These are phyloP conservation scores for Camillea tinctor DNA, from an alignment of 2,329 filamentous ascomycete genomes.

Conservation along the genomic window DNA sequence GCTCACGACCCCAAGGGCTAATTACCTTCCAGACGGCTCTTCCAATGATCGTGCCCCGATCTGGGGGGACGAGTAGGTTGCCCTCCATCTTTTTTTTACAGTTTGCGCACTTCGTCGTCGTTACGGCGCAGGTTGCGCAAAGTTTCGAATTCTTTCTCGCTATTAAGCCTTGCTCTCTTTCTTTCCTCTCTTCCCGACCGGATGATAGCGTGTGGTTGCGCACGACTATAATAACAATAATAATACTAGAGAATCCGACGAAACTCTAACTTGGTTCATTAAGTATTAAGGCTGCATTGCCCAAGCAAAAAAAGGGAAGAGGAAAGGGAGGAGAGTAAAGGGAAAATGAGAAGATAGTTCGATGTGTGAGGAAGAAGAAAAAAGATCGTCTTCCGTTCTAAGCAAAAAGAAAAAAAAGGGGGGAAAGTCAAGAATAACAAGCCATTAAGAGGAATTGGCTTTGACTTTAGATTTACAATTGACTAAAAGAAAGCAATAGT, in stretches of 20 bases:
- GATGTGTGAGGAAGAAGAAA: conserved; percentile 11
- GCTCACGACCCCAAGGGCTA: background rate
- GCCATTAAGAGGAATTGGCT: background rate
- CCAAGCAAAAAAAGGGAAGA: conserved; percentile 11
- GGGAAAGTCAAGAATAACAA: background rate
- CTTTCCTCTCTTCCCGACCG: background rate
- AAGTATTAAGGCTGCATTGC: conserved; percentile 20
- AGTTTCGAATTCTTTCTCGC: conserved; percentile 9
- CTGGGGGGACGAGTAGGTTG: conserved; percentile 48
- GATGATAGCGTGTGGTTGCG: conserved; percentile 15
- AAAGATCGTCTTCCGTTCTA: background rate
- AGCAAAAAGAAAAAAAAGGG: background rate
- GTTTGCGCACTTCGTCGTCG: conserved; percentile 11
- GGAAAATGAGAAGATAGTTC: conserved; percentile 6
- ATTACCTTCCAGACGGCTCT: conserved; percentile 53
- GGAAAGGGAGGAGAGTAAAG: background rate
- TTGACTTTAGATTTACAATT: no score
- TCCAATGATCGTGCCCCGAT: conserved; percentile 51
- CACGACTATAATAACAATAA: conserved; percentile 21
- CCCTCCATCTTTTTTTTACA: conserved; percentile 45
- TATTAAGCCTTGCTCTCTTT: background rate
- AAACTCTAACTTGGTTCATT: conserved; percentile 17
- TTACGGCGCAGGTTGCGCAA: conserved; percentile 17
- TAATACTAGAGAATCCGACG: conserved; percentile 13
- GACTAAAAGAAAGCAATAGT: background rate